These are phyloP conservation scores for Aspergillus sp. DNA, from an alignment of 2,329 filamentous ascomycete genomes.

Conservation along the genomic window DNA sequence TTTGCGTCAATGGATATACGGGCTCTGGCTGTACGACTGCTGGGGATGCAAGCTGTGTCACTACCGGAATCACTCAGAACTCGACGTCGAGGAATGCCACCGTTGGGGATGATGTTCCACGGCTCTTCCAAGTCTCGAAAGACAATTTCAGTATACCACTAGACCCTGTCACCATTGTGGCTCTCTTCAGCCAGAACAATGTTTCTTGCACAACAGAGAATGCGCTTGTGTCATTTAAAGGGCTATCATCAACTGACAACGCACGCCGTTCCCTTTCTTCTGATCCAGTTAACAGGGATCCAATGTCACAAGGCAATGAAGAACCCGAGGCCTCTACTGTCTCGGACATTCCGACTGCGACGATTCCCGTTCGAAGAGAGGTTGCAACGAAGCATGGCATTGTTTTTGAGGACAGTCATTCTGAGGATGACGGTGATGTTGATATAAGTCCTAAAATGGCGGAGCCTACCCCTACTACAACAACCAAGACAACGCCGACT, in stretches of 20 bases:
- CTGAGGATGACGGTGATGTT: constrained; percentile 6
- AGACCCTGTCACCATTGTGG: constrained; percentile 66
- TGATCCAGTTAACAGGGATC: neutral
- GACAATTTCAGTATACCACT: constrained; percentile 75
- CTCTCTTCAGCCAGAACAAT: constrained; percentile 71
- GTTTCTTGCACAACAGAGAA: constrained; percentile 85
- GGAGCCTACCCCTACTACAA: constrained; percentile 26
- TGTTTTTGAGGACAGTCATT: constrained; percentile 29
- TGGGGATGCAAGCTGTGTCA: constrained; percentile 57
- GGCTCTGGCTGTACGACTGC: constrained; percentile 57
- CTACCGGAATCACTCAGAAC: constrained; percentile 44
- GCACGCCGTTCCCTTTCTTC: constrained; percentile 25
- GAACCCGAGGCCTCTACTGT: constrained; percentile 10
- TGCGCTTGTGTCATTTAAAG: constrained; percentile 80
- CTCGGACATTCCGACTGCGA: constrained; percentile 14
- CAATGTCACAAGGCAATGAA: constrained; percentile 1
- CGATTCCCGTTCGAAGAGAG: constrained; percentile 24
- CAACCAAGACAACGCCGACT: constrained; percentile 18
- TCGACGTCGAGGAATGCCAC: constrained; percentile 63
- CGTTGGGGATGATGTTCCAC: constrained; percentile 74
- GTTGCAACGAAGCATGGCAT: constrained; percentile 39
- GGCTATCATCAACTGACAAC: constrained; percentile 34
- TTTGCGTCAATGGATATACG: constrained; percentile 87
- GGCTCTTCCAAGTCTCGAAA: constrained; percentile 65
- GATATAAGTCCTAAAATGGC: constrained; percentile 16